Percentiles rank a stretch among this genome's conserved stretches.
phyloP scores from a whole-genome alignment of 257 asterid species.

The Penstemon newberryi region DNA sequence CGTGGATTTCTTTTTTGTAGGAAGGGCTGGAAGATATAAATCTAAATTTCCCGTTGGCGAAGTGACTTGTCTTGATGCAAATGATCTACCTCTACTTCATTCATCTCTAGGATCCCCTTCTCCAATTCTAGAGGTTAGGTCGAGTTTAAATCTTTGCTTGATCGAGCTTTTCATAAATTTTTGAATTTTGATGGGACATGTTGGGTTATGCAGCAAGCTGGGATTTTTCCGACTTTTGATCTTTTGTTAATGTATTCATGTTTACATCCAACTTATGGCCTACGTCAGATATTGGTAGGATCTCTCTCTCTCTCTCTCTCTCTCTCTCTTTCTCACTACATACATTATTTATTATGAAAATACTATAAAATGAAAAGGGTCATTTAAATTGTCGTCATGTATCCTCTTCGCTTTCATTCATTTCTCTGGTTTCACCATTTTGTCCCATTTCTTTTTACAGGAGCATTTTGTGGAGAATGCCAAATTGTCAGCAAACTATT shows the following conservation, averaged over 20 bases:
- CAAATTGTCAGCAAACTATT: slow-evolving; percentile 76
- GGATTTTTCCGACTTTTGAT: slow-evolving; percentile 86
- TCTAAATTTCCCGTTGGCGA: slow-evolving; percentile 82
- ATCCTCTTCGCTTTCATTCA: neutral
- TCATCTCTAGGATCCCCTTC: slow-evolving; percentile 72
- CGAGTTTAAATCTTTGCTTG: neutral
- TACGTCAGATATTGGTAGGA: slow-evolving; percentile 75
- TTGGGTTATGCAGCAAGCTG: slow-evolving; percentile 73
- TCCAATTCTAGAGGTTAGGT: slow-evolving; percentile 69
- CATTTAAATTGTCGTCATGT: too few relatives aligned
- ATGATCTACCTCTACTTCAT: slow-evolving; percentile 83
- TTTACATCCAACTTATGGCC: slow-evolving; percentile 60
- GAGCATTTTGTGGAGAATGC: slow-evolving; percentile 83
- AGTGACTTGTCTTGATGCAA: slow-evolving; percentile 72
- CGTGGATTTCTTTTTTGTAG: slow-evolving; percentile 45
- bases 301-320: slow-evolving; percentile 20
- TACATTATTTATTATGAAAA: too few relatives aligned
- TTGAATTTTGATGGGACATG: slow-evolving; percentile 20
- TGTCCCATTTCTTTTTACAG: slow-evolving; percentile 38
- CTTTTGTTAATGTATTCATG: slow-evolving; percentile 75
- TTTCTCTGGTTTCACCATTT: neutral
- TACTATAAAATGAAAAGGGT: too few relatives aligned
- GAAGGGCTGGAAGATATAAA: slow-evolving; percentile 97
- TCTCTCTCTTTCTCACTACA: too few relatives aligned
- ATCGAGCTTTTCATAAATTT: slow-evolving; percentile 17